phyloP scores from a whole-genome alignment of 805 yeast genomes.

The Saturnispora galanensis region DNA sequence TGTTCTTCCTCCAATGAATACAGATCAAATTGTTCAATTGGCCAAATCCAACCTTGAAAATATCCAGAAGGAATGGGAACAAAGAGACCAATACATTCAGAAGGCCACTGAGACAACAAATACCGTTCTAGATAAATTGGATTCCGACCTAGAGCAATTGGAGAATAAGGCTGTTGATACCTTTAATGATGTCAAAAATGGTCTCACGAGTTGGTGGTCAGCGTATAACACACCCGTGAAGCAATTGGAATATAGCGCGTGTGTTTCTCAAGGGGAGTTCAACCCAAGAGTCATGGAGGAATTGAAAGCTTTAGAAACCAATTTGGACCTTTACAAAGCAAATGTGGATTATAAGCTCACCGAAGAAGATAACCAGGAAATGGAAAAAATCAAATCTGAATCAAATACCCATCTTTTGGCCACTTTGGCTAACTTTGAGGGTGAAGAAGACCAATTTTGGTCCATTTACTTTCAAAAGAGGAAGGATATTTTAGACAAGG shows the following conservation, averaged over 20 bases:
- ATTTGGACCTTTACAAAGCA: not conserved
- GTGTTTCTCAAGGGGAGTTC: not conserved
- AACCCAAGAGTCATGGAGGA: conserved; percentile 3
- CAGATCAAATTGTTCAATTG: conserved; percentile 1
- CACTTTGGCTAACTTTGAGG: not conserved
- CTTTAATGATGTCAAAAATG: not conserved
- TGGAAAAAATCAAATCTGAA: conserved; percentile 1
- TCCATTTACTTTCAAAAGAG: conserved; percentile 1
- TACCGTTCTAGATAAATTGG: conserved; percentile 1
- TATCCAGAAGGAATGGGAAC: conserved; percentile 4
- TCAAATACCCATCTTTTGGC: not conserved
- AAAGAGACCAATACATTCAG: not conserved
- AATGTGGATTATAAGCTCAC: not conserved
- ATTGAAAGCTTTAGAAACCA: conserved; percentile 3
- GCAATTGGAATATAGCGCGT: not conserved
- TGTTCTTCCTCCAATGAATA: not conserved
- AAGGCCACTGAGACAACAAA: conserved; percentile 1
- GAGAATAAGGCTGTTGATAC: conserved; percentile 5
- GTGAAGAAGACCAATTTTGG: conserved; percentile 4
- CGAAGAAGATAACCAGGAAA: not conserved
- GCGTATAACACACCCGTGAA: not conserved
- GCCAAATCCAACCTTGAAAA: conserved; percentile 4
- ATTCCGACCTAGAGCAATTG: conserved; percentile 3
- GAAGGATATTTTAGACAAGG: conserved; percentile 3
- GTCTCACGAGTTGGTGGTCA: conserved; percentile 3